Base-by-base conservation (phyloP, 495 filamentous ascomycete genomes). In the Hyaloscypha variabilis region DNA sequence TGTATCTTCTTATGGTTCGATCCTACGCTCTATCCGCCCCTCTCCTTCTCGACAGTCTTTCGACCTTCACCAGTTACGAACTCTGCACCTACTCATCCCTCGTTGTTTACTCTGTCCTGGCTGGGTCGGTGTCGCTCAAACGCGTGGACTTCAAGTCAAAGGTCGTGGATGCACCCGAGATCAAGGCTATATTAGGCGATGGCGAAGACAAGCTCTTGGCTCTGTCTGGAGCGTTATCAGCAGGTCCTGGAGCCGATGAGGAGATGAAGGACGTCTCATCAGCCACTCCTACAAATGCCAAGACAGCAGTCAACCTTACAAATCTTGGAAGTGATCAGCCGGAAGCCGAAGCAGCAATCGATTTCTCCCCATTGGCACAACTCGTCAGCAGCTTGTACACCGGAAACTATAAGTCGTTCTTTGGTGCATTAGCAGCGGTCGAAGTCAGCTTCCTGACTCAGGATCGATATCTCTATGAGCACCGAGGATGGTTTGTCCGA, bases 41-140 rank as follows among this genome's bases (percentile, higher is more conserved):
- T 51, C 84, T 97, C 8, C 89, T 99, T 29, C 91, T 99, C 61
- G 95, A 99, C 80, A 94, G 91, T 73, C 80, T 99, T 65, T 97
- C 94, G 26, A 99, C 95, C n/a, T 99, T 99, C 77, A 99, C 95
- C 56, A 96, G 92, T 72, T 97, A 96, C 80, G 95, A 99, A 77
- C 85, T 99, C 34, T 99, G 95, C 87, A 92, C 87, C 65, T 99
- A 99, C 81, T 94, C 92, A 52, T 88, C 88, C 29, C 85, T 99
- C 25, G 95, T 99, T 49, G 87, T 99, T 64, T 99, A 98, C 82
- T 90, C 96, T 1, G 93, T 98, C 50, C 88, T 99, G 53, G 93
- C 95, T 42, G 95, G 95, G 62, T 95, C 94, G 4, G 86, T 98
- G 60, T 94, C 94, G 31, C 84, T 99, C 59, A 97, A 97, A 81